Evolutionary conservation across 2,329 filamentous ascomycete genomes (phyloP), one percentile per base, ranked within the genome.

Genomic region (Diaporthe ampelina): DNA sequence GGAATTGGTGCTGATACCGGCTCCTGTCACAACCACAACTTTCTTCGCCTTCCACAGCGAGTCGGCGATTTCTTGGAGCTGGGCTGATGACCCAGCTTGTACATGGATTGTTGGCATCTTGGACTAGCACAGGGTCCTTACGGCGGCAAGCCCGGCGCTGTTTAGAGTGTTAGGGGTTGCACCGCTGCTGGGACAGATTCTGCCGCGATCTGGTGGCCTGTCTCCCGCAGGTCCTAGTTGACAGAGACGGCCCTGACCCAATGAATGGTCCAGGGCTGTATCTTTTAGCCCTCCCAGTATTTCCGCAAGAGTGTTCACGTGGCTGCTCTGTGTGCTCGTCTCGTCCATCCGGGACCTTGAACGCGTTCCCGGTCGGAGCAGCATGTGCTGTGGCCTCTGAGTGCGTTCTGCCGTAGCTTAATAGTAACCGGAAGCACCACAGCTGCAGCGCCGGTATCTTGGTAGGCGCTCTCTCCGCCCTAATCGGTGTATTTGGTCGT

Each of bases 1-100:
- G 76, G 91, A 94, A 80, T 94, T 94, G 68, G 93, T 94, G 80
- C 91, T 93, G 80, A 94, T 94, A 70, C 92, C 92, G 65, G 92
- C 92, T 67, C 93, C 92, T 0, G 93, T 94, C 43, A 94, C 86
- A 26, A 94, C 90, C 11, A 94, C 87, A n/a, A 94, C 87, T 80
- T 93, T 94, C 76, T 88, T 89, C 15, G 92, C 89, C 80, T 91
- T 92, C 76, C 88, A 88, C 58, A 94, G 83, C 4, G 86, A 83
- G 79, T 93, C 89, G 78, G 93, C 92, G 77, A 94, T 90, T 43
- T 89, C 84, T 78, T 92, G 91, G n/a, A 94, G 86, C 69, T 86
- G 84, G 76, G 88, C 85, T 77, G 85, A 83, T 75, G 89, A 87
- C 54, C 84, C 83, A 13, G 88, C 85, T 54, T 84, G 85, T 73